These are phyloP conservation scores for Magnaporthiopsis rhizophila DNA, from an alignment of 2,329 filamentous ascomycete genomes.

Conservation along the genomic window DNA sequence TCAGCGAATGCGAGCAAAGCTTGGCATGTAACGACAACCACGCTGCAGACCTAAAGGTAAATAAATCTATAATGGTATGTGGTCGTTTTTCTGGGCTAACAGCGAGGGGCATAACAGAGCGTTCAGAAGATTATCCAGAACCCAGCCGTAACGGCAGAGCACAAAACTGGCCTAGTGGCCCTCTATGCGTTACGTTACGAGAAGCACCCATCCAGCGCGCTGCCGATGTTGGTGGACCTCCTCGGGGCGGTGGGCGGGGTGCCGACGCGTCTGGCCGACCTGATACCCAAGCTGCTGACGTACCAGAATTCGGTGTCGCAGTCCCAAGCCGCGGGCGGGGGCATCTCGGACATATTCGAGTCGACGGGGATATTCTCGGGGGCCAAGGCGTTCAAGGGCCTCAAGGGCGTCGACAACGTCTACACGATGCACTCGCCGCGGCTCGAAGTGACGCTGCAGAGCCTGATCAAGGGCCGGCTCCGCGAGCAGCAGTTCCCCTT, in stretches of 20 bases:
- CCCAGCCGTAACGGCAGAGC: slow-evolving; percentile 66
- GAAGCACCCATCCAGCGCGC: slow-evolving; percentile 73
- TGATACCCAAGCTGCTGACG: slow-evolving; percentile 72
- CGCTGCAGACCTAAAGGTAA: slow-evolving; percentile 77
- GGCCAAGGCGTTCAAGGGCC: slow-evolving; percentile 79
- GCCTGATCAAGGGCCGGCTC: slow-evolving; percentile 84
- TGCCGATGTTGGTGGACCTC: slow-evolving; percentile 80
- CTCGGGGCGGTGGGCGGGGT: slow-evolving; percentile 79
- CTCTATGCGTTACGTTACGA: slow-evolving; percentile 93
- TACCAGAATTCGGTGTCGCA: slow-evolving; percentile 86
- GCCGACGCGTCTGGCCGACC: slow-evolving; percentile 63
- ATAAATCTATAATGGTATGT: too few species aligned
- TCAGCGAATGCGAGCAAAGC: slow-evolving; percentile 94
- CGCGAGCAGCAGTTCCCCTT: slow-evolving; percentile 88
- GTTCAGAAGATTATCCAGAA: slow-evolving; percentile 82
- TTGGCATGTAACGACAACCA: slow-evolving; percentile 97
- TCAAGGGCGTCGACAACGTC: slow-evolving; percentile 97
- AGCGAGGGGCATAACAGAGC: slow-evolving; percentile 39
- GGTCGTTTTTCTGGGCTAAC: neutral
- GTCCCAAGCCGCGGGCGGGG: slow-evolving; percentile 57
- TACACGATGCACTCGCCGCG: slow-evolving; percentile 95
- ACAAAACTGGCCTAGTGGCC: slow-evolving; percentile 83
- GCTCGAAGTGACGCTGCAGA: slow-evolving; percentile 80
- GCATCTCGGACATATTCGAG: slow-evolving; percentile 88
- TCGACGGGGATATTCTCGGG: slow-evolving; percentile 85